Evolutionary conservation across 371 early-diverging fungal species (phyloP).

Genomic region (Mucor racemosus): DNA sequence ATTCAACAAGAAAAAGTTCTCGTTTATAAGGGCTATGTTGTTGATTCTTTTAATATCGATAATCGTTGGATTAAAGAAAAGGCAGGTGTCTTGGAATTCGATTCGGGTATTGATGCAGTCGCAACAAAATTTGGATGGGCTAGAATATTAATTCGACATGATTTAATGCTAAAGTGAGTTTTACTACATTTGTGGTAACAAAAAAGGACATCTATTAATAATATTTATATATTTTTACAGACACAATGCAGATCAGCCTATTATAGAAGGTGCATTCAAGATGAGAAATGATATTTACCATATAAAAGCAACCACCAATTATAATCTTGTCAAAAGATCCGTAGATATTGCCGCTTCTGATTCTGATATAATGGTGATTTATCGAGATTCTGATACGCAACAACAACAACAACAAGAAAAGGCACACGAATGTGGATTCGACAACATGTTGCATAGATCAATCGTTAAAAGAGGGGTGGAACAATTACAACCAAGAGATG

Average conservation of each 20-base stretch:
- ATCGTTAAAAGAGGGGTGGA: background rate
- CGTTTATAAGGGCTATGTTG: slow-evolving; percentile 23
- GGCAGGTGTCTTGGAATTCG: background rate
- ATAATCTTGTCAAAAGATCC: slow-evolving; percentile 56
- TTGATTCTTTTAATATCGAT: background rate
- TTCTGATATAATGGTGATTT: slow-evolving; percentile 61
- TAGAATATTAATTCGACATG: slow-evolving; percentile 53
- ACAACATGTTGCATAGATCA: slow-evolving; percentile 9
- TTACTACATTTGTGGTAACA: background rate
- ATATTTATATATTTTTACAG: slow-evolving; percentile 11
- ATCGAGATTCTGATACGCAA: slow-evolving; percentile 66
- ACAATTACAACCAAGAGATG: background rate
- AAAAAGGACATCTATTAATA: background rate
- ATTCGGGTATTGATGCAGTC: background rate
- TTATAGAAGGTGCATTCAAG: slow-evolving; percentile 70
- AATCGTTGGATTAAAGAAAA: background rate
- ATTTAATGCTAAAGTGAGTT: slow-evolving; percentile 9
- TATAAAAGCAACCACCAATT: slow-evolving; percentile 63
- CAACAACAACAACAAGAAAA: background rate
- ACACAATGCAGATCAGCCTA: slow-evolving; percentile 31
- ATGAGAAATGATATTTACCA: slow-evolving; percentile 61
- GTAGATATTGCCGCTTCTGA: slow-evolving; percentile 53
- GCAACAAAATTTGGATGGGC: slow-evolving; percentile 63
- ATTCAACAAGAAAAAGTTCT: background rate
- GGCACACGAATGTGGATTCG: slow-evolving; percentile 27